A percentile compares a stretch with the other conserved stretches of the same genome.
These are phyloP conservation scores for Halteria grandinella DNA, from an alignment of 73 alveolate genomes.

Conservation along the genomic window DNA sequence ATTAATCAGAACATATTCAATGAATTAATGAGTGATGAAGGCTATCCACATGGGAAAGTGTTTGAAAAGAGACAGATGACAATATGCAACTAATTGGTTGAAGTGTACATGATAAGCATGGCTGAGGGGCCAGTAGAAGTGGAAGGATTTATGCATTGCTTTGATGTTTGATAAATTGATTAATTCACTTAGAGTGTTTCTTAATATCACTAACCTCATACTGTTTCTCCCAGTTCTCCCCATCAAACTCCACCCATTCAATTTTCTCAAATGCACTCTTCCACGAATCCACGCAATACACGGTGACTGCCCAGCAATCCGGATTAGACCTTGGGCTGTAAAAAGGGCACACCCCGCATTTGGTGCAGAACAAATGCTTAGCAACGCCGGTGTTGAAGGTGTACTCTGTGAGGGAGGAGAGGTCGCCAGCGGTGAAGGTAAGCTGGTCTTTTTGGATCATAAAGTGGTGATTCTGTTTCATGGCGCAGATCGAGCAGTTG, in stretches of 20 bases:
- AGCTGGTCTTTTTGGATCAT: constrained; percentile 59
- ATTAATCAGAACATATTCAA: too few relatives aligned
- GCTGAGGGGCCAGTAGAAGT: too few relatives aligned
- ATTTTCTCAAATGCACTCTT: constrained; percentile 39
- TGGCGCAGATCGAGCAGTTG: constrained; percentile 81
- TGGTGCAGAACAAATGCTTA: constrained; percentile 79
- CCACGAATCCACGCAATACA: constrained; percentile 73
- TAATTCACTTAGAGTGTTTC: constrained; percentile 17
- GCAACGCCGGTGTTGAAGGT: constrained; percentile 76
- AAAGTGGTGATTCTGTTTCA: constrained; percentile 80
- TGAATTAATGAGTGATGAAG: too few relatives aligned
- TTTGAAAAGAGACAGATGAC: too few relatives aligned
- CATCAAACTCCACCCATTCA: constrained; percentile 62
- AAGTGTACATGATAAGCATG: too few relatives aligned
- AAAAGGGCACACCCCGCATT: constrained; percentile 79
- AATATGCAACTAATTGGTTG: too few relatives aligned
- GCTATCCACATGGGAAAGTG: too few relatives aligned
- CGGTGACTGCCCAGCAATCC: constrained; percentile 79
- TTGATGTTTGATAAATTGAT: too few relatives aligned
- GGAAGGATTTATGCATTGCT: too few relatives aligned
- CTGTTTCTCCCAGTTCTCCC: constrained; percentile 61
- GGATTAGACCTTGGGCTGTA: constrained; percentile 87
- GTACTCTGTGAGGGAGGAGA: constrained; percentile 59
- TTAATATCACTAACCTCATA: constrained; percentile 33
- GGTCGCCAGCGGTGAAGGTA: constrained; percentile 66